phyloP scores from a whole-genome alignment of 768 basidiomycete species.

The Hemileccinum rubropunctum region DNA sequence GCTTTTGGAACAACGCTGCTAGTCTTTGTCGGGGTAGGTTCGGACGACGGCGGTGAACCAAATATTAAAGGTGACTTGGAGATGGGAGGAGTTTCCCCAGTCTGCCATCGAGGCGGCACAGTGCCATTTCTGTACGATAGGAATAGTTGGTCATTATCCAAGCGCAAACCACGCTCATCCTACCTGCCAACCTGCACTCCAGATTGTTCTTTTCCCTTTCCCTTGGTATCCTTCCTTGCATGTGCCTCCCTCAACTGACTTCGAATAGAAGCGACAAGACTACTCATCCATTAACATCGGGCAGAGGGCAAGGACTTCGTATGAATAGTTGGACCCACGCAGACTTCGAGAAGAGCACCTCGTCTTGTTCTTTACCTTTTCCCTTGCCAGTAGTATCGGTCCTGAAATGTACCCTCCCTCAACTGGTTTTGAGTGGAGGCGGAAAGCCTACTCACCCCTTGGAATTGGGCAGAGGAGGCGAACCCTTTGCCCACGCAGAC shows the following conservation, averaged over 20 bases:
- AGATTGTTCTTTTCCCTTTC: not conserved
- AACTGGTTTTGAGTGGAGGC: not conserved
- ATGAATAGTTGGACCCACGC: too few relatives aligned
- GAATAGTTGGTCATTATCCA: not conserved
- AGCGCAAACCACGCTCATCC: not conserved
- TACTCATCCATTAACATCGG: not conserved
- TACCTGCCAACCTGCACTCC: conserved; percentile 9
- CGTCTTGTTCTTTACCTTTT: not conserved
- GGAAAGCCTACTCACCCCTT: not conserved
- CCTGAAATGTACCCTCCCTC: not conserved
- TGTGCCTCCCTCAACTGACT: not conserved
- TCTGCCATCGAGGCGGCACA: not conserved
- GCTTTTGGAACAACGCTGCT: not conserved
- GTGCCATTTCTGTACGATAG: not conserved
- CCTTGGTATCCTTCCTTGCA: conserved; percentile 6
- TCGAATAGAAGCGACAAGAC: not conserved
- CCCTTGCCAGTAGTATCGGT: not conserved
- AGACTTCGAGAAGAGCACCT: too few relatives aligned
- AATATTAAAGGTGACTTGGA: not conserved
- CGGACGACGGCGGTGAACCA: not conserved
- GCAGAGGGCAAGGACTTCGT: not conserved
- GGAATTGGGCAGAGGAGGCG: not conserved
- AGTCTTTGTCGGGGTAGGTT: not conserved
- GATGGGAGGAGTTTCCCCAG: not conserved
- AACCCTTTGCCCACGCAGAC: not conserved